Evolutionary conservation across 2,329 filamentous ascomycete genomes (phyloP), one percentile per base, ranked within the genome.

Genomic region (Colletotrichum lupini): DNA sequence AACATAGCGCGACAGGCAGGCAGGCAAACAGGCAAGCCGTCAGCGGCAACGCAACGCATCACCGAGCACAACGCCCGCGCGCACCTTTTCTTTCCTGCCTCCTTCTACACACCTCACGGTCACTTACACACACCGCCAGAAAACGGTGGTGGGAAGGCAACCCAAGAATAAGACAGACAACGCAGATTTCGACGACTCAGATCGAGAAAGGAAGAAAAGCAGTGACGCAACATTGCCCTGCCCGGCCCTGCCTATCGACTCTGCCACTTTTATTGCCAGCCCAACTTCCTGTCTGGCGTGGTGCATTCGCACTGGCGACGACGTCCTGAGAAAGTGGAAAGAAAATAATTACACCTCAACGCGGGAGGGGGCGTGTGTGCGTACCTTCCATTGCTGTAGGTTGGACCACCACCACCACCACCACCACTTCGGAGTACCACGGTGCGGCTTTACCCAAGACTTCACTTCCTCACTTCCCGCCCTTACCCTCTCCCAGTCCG

Each of bases 251-350:
- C 65, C 52, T 59, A 24, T 49, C 52, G 49, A 35, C 66, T 28
- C 57, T 63, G 42, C 37, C 64, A 46, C 46, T 24, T 26, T 46
- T 37, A 11, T 52, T 67, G 64, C 28, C 19, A 28, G 37, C 37
- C 42, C 42, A 22, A 49, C 65, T 37, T 66, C 28, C 24, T 24
- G 32, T 30, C 53, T 67, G 42, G 42, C 19, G 12, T 42, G 35
- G 35, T 42, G 35, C 14, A 3, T 32, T 32, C 30, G 30, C 30
- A 32, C 30, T 56, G 59, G 66, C 32, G 32, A 19, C 37, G 16
- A 42, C 37, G 35, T 35, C 55, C 46, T 64, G 52, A 57, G 69
- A 69, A 55, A 55, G 69, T 65, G 66, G 28, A 66, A 63, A 53
- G 30, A 64, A 60, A 11, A 30, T n/a, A 26, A 24, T n/a, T 35